phyloP scores from a whole-genome alignment of 148 eudicot species.

The Simmondsia chinensis region DNA sequence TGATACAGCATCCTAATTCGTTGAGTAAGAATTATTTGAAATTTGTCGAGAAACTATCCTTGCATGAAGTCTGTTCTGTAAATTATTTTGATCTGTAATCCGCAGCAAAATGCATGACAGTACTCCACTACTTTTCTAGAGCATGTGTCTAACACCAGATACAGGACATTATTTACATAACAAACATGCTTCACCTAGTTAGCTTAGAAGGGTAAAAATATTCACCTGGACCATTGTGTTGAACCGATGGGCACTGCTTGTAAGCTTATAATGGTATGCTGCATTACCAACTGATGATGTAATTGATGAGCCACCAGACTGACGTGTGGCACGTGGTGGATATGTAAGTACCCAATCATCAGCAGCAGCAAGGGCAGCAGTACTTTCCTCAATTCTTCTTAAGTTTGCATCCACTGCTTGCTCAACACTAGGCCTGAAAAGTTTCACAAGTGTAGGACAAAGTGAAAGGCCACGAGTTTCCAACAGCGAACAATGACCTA shows the following conservation, averaged over 20 bases:
- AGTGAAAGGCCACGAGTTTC: constrained; percentile 92
- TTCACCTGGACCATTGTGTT: constrained; percentile 89
- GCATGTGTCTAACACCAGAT: too few species aligned
- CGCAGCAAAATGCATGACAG: background rate
- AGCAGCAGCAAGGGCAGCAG: constrained; percentile 94
- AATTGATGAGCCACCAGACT: constrained; percentile 47
- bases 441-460: constrained; percentile 74
- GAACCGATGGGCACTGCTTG: constrained; percentile 95
- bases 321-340: constrained; percentile 42
- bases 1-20: too few species aligned
- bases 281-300: constrained; percentile 27
- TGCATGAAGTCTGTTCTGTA: too few species aligned
- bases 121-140: background rate
- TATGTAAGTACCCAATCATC: constrained; percentile 81
- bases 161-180: too few species aligned
- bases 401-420: constrained; percentile 91
- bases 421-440: constrained; percentile 87
- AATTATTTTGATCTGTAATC: too few species aligned
- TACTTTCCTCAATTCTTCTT: constrained; percentile 89
- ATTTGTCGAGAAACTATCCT: too few species aligned
- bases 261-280: constrained; percentile 72
- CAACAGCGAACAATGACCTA: constrained; percentile 84
- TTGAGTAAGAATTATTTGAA: too few species aligned
- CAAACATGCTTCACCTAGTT: too few species aligned
- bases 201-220: constrained; percentile 5